phyloP scores from a whole-genome alignment of 768 basidiomycete genomes.

The Podaxis pistillaris region DNA sequence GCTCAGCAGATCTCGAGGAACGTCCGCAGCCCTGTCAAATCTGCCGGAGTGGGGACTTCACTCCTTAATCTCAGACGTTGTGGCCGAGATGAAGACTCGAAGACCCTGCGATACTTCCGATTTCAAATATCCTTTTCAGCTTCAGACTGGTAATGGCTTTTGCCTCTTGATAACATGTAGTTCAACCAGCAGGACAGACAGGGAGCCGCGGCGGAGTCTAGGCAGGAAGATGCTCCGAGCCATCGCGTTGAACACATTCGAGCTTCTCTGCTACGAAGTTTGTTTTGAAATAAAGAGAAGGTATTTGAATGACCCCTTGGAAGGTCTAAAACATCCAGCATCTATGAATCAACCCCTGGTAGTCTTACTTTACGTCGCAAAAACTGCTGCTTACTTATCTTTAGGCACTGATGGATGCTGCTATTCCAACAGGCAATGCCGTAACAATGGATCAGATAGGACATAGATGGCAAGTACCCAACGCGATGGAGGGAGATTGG shows the following conservation, averaged over 20 bases:
- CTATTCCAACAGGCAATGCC: neutral
- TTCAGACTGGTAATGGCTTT: neutral
- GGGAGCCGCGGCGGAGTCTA: neutral
- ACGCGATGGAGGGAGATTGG: neutral
- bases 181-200: neutral
- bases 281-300: constrained; percentile 5
- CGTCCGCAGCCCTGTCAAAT: neutral
- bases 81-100: constrained; percentile 4
- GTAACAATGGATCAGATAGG: neutral
- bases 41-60: neutral
- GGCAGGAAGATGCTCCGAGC: constrained; percentile 8
- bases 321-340: neutral
- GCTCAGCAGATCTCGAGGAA: neutral
- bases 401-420: neutral
- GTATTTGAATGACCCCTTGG: neutral
- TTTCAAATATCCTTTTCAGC: neutral
- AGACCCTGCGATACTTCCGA: neutral
- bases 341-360: neutral
- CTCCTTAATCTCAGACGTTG: neutral
- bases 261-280: constrained; percentile 9
- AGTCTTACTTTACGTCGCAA: neutral
- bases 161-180: neutral
- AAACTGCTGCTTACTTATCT: neutral
- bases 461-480: neutral
- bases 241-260: neutral